Evolutionary conservation across 345 rosid genomes (phyloP).

Genomic region (Euphorbia pulcherrima): DNA sequence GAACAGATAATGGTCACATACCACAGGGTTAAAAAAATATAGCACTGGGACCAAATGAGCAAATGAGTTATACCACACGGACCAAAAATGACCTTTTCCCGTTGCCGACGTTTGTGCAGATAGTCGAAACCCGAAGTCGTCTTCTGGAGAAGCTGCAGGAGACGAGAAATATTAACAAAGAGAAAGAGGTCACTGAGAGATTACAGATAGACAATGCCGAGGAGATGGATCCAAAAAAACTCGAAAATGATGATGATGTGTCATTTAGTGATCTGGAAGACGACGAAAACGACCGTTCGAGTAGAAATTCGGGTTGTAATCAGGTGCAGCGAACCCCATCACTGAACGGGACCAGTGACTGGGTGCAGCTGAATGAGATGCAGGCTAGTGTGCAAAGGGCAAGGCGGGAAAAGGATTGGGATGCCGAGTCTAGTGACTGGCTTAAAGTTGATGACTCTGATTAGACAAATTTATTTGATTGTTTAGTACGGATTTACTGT

Average conservation of each 20-base stretch:
- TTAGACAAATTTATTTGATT: slow-evolving; percentile 22
- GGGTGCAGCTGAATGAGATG: slow-evolving; percentile 50
- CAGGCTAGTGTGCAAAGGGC: slow-evolving; percentile 25
- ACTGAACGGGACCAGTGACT: slow-evolving; percentile 50
- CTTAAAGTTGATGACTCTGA: slow-evolving; percentile 56
- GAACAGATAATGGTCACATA: too few species aligned
- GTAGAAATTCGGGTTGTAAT: slow-evolving; percentile 25
- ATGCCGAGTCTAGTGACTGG: slow-evolving; percentile 66
- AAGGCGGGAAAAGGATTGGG: slow-evolving; percentile 50
- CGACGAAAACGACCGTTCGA: slow-evolving; percentile 27
- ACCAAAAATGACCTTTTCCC: too few species aligned
- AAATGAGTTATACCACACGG: too few species aligned
- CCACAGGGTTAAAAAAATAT: too few species aligned
- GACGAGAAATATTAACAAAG: slow-evolving; percentile 29
- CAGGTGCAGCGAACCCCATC: slow-evolving; percentile 30
- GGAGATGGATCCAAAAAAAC: slow-evolving; percentile 27
- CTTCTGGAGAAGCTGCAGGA: slow-evolving; percentile 49
- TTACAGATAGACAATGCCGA: slow-evolving; percentile 34
- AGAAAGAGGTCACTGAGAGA: slow-evolving; percentile 20
- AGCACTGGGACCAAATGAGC: too few species aligned
- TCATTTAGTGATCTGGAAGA: slow-evolving; percentile 69
- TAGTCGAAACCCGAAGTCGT: slow-evolving; percentile 48
- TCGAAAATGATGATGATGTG: slow-evolving; percentile 40
- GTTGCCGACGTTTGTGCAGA: too few species aligned
- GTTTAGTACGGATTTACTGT: slow-evolving; percentile 31